These are phyloP conservation scores for Colletotrichum viniferum DNA, from an alignment of 2,329 filamentous ascomycete genomes.

Conservation along the genomic window DNA sequence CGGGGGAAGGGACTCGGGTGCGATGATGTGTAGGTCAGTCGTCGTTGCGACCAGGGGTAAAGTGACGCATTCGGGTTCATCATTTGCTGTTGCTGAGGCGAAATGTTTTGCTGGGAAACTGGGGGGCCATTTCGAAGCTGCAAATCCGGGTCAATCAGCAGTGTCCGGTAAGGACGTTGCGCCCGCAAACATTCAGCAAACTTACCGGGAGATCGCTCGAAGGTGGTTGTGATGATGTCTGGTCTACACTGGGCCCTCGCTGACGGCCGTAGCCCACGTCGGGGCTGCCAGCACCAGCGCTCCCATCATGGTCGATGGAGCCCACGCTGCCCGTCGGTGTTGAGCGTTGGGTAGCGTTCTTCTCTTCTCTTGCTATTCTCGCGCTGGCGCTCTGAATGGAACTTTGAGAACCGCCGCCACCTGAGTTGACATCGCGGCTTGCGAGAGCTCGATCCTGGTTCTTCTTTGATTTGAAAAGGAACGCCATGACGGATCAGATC, in stretches of 20 bases:
- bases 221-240: conserved; percentile 41
- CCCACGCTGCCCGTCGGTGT: conserved; percentile 81
- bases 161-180: conserved; percentile 25
- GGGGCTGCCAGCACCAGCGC: conserved; percentile 65
- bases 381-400: conserved; percentile 46
- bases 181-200: conserved; percentile 37
- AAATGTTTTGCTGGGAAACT: conserved; percentile 27
- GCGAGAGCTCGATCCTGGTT: conserved; percentile 66
- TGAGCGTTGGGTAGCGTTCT: conserved; percentile 59
- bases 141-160: neutral
- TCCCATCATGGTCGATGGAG: conserved; percentile 66
- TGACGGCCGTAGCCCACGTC: conserved; percentile 66
- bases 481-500: conserved; percentile 66
- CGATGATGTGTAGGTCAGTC: conserved; percentile 82
- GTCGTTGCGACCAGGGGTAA: conserved; percentile 94
- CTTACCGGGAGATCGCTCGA: conserved; percentile 48
- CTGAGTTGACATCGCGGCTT: conserved; percentile 57
- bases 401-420: conserved; percentile 42
- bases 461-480: conserved; percentile 85
- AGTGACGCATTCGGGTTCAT: conserved; percentile 74
- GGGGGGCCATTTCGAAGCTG: conserved; percentile 62
- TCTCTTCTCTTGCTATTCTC: conserved; percentile 56
- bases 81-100: conserved; percentile 16
- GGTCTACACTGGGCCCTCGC: conserved; percentile 55
- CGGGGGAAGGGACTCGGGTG: conserved; percentile 90